Evolutionary conservation across 1,284 basidiomycete genomes (phyloP), one percentile per base, ranked within the genome.

Genomic region (Violaceomyces palustris): DNA sequence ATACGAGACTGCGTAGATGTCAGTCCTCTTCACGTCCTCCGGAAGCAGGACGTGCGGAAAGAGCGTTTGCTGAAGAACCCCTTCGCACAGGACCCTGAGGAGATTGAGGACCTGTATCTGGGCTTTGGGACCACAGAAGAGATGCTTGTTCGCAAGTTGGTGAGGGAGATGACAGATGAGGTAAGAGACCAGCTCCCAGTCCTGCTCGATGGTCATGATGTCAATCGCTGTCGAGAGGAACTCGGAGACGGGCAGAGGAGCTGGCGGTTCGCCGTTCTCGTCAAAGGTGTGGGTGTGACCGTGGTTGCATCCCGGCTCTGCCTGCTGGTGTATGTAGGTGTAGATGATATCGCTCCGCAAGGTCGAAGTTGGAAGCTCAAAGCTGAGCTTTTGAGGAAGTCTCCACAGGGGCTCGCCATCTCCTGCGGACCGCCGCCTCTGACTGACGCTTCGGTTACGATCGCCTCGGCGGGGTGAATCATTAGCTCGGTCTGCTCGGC

Each of bases 101-200:
- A 98, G 75, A 36, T 77, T 78, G 9, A 82, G 77, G 17, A 94
- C 80, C 17, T 83, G 80, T 10, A 74, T 75, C 12, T 83, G 79
- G 10, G 87, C 84, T 40, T 83, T 82, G 0, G 86, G 87, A 0
- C 94, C 94, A 69, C 92, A 96, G 75, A 96, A 92, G 44, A 96
- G 81, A 69, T 97, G 90, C 75, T 96, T 97, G 80, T 98, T 98
- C 40, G 86, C 79, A 3, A 98, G 80, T 73, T 98, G 92, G 17
- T 84, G 79, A 0, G 94, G 92, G 1, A 99, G 79, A 74, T 93
- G 88, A 68, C 87, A 88, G 2, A 99, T 79, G 4, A 93, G 79
- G 67, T 94, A 98, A 3, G 90, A 90, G 12, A 97, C 78, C 26
- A 98, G 78, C 62, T 98, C 94, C 93, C 94, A 98, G 55, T 87